Evolutionary conservation across 495 filamentous ascomycete species (phyloP).

Genomic region (Hyaloscypha hepaticicola): DNA sequence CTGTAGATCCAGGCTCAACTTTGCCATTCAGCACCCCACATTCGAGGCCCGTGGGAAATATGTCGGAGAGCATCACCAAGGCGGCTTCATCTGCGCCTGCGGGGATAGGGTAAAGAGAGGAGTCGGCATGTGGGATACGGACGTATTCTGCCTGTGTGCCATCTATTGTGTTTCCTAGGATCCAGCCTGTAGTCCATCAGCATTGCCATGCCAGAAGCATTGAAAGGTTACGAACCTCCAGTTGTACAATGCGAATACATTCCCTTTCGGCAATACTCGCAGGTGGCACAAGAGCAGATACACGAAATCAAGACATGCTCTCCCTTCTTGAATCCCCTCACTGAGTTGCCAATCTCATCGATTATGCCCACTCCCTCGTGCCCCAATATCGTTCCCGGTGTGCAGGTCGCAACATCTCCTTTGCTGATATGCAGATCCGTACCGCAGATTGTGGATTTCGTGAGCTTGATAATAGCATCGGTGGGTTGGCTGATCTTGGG

Average conservation of each 20-base stretch:
- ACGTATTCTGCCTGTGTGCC: slow-evolving; percentile 54
- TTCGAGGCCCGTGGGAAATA: slow-evolving; percentile 51
- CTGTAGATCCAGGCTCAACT: slow-evolving; percentile 42
- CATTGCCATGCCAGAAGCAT: background rate
- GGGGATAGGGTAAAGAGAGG: slow-evolving; percentile 41
- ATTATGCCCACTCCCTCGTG: slow-evolving; percentile 46
- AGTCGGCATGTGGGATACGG: slow-evolving; percentile 45
- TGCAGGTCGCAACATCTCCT: slow-evolving; percentile 35
- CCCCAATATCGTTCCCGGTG: slow-evolving; percentile 41
- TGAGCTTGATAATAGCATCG: slow-evolving; percentile 37
- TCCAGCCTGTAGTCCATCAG: slow-evolving; percentile 36
- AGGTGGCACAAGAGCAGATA: slow-evolving; percentile 42
- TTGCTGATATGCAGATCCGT: slow-evolving; percentile 42
- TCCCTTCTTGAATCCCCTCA: slow-evolving; percentile 33
- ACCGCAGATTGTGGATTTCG: slow-evolving; percentile 42
- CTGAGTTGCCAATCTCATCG: slow-evolving; percentile 34
- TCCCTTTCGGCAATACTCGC: slow-evolving; percentile 39
- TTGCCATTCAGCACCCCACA: slow-evolving; percentile 46
- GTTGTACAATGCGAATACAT: slow-evolving; percentile 41
- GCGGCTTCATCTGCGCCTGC: slow-evolving; percentile 37
- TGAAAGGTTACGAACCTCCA: slow-evolving; percentile 22
- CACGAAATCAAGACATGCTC: slow-evolving; percentile 45
- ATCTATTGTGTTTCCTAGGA: slow-evolving; percentile 44
- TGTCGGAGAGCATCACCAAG: slow-evolving; percentile 46
- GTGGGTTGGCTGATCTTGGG: slow-evolving; percentile 29